Evolutionary conservation across 805 yeast species (phyloP).

Genomic region (Isabelozyma rhagii): DNA sequence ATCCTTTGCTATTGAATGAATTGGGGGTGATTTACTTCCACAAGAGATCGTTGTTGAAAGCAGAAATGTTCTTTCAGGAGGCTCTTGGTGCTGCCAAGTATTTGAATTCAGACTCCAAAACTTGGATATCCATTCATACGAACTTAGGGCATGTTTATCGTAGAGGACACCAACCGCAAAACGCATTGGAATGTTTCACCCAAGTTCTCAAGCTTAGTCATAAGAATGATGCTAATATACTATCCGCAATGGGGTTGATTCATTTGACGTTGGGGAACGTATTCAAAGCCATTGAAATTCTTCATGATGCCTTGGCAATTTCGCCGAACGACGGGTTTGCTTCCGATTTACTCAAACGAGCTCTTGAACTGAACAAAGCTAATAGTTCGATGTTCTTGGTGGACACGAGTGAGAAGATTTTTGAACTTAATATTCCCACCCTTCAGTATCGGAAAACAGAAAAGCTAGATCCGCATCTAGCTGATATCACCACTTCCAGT

Average conservation of each 20-base stretch:
- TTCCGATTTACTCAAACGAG: conserved; percentile 73
- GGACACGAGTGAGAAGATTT: conserved; percentile 15
- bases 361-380: conserved; percentile 57
- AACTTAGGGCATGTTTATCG: conserved; percentile 89
- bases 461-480: conserved; percentile 1
- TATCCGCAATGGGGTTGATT: conserved; percentile 82
- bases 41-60: conserved; percentile 59
- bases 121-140: conserved; percentile 81
- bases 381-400: conserved; percentile 21
- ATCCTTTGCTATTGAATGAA: conserved; percentile 87
- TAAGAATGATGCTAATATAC: conserved; percentile 65
- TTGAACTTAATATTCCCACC: conserved; percentile 22
- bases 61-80: conserved; percentile 66
- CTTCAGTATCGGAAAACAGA: conserved; percentile 15
- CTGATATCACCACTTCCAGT: conserved; percentile 6
- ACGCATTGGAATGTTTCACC: conserved; percentile 72
- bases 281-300: conserved; percentile 64
- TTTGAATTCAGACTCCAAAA: conserved; percentile 72
- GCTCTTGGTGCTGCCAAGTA: conserved; percentile 69
- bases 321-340: conserved; percentile 83
- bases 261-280: conserved; percentile 65
- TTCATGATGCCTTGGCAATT: conserved; percentile 80
- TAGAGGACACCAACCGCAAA: conserved; percentile 54
- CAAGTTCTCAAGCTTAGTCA: conserved; percentile 69
- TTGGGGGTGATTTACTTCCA: conserved; percentile 90